Evolutionary conservation across 1,284 basidiomycete genomes (phyloP).

Genomic region (Heterobasidion occidentale): DNA sequence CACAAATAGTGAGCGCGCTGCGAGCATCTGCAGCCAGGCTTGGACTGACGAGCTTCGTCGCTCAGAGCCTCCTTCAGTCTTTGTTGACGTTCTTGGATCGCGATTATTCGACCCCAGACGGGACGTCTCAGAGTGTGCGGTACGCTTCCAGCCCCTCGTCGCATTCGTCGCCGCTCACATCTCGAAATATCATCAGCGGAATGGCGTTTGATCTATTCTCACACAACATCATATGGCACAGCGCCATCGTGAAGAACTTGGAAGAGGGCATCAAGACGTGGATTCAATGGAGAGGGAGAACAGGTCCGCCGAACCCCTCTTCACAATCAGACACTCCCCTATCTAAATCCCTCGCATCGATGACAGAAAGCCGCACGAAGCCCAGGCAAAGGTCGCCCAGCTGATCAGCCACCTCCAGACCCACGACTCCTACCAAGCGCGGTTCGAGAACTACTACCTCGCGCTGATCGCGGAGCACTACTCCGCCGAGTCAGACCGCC

Average conservation of each 20-base stretch:
- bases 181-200: constrained; percentile 3
- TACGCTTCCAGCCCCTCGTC: constrained; percentile 14
- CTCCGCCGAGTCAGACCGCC: constrained; percentile 35
- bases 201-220: constrained; percentile 8
- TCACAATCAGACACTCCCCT: not conserved
- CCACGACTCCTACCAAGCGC: constrained; percentile 43
- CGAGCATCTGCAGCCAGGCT: not conserved
- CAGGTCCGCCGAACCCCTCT: not conserved
- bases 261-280: constrained; percentile 7
- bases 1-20: constrained; percentile 25
- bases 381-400: constrained; percentile 29
- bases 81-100: constrained; percentile 60
- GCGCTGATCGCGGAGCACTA: constrained; percentile 46
- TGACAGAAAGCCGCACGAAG: constrained; percentile 19
- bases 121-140: constrained; percentile 31
- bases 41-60: not conserved
- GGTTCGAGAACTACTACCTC: constrained; percentile 49
- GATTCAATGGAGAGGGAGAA: constrained; percentile 9
- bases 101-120: constrained; percentile 36
- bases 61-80: constrained; percentile 39
- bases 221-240: constrained; percentile 1
- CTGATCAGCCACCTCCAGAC: constrained; percentile 48
- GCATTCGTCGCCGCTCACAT: not conserved
- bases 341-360: not conserved
- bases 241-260: constrained; percentile 4